Conservation (phyloP, 345 rosid species). For the Syzygium grande region DNA sequence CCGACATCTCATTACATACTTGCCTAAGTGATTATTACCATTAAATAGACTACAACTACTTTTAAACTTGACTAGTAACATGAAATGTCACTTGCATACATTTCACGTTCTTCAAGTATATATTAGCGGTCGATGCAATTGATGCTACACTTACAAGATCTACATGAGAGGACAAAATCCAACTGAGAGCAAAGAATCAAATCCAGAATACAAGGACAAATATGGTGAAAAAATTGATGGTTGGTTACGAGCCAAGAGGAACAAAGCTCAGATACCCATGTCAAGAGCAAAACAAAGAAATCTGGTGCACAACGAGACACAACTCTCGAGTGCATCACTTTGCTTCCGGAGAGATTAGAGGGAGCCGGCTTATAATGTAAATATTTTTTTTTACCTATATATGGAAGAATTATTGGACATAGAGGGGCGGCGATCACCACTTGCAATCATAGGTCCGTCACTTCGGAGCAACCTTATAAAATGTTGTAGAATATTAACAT, state of each 20-base stretch:
- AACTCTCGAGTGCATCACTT: neutral
- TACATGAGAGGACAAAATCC: neutral
- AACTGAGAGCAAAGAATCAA: neutral
- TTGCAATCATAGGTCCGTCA: neutral
- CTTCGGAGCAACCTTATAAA: neutral
- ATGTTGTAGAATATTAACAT: too few species aligned
- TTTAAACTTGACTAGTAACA: neutral
- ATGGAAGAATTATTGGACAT: neutral
- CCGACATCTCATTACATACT: neutral
- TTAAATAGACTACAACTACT: rapidly evolving
- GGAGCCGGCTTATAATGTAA: neutral
- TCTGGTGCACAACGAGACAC: neutral
- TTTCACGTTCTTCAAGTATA: neutral
- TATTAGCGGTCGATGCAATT: neutral
- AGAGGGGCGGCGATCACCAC: neutral
- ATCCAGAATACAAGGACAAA: neutral
- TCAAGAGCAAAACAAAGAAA: neutral
- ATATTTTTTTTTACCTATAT: neutral
- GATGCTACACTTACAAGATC: neutral
- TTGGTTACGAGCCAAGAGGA: neutral
- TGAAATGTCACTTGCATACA: neutral
- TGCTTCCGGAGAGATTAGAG: neutral
- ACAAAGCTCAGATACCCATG: neutral
- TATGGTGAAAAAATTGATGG: neutral
- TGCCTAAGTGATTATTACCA: neutral